These are phyloP conservation scores for Poa annua DNA, from an alignment of 176 grass and related monocot species.

Conservation along the genomic window DNA sequence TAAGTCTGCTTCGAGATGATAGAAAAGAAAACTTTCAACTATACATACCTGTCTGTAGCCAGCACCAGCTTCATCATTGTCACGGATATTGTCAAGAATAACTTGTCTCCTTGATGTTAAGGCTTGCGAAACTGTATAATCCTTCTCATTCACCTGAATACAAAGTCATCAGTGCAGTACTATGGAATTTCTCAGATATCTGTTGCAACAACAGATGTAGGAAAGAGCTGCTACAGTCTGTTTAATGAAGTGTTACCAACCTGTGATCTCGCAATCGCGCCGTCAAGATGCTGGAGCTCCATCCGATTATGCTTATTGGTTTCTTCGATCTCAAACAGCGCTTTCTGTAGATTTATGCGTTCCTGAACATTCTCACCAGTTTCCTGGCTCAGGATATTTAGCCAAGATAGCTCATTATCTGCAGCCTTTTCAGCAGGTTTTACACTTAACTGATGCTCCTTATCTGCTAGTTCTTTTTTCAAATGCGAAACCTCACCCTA, in stretches of 20 bases:
- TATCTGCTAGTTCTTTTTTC: constrained; percentile 89
- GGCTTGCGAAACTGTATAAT: constrained; percentile 60
- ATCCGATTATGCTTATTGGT: constrained; percentile 87
- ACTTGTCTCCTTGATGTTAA: constrained; percentile 93
- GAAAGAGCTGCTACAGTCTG: constrained; percentile 16
- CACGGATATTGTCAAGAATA: constrained; percentile 96
- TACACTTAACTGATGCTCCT: constrained; percentile 86
- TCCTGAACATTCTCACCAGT: constrained; percentile 98
- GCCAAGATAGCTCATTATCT: constrained; percentile 82
- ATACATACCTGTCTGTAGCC: constrained; percentile 86
- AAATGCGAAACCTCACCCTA: constrained; percentile 87
- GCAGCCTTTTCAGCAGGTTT: constrained; percentile 84
- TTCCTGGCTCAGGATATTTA: constrained; percentile 95
- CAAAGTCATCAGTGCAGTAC: constrained; percentile 32
- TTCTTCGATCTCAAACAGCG: constrained; percentile 97
- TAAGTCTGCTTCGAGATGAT: constrained; percentile 36
- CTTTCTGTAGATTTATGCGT: constrained; percentile 97
- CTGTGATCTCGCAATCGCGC: constrained; percentile 78
- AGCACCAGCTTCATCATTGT: constrained; percentile 98
- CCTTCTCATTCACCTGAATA: constrained; percentile 63
- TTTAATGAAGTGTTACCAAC: constrained; percentile 44
- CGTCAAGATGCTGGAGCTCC: constrained; percentile 93
- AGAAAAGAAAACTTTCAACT: constrained; percentile 2
- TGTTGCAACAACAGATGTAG: neutral
- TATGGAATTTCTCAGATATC: neutral